These are phyloP conservation scores for Alopecurus myosuroides DNA, from an alignment of 176 grass and related monocot genomes.

Conservation along the genomic window DNA sequence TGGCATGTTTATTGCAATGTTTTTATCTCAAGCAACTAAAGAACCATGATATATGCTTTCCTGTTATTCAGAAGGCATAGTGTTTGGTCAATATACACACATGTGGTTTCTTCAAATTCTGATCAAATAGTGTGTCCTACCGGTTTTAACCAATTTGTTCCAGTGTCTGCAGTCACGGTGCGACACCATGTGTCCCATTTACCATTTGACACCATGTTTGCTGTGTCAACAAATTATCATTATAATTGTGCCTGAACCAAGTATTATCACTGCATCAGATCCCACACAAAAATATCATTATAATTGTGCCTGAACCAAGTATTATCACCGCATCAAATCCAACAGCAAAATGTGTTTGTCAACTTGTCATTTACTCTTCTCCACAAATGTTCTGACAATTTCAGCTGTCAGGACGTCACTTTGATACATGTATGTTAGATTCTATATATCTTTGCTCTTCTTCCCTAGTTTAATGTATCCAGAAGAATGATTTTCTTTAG, in stretches of 20 bases:
- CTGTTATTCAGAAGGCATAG: background rate
- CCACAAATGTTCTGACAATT: background rate
- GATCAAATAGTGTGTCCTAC: background rate
- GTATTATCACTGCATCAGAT: constrained; percentile 7
- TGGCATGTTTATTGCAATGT: background rate
- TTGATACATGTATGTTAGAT: background rate
- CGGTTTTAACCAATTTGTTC: background rate
- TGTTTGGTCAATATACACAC: background rate
- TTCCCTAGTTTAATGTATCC: background rate
- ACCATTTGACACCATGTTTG: background rate
- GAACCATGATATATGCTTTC: background rate
- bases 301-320: constrained; percentile 6
- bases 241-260: background rate
- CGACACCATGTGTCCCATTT: background rate
- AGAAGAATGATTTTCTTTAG: background rate
- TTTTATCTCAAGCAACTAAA: constrained; percentile 13
- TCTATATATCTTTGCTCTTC: background rate
- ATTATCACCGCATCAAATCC: no score
- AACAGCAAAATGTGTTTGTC: background rate
- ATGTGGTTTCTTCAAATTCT: background rate
- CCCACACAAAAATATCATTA: background rate
- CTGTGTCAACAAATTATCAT: background rate
- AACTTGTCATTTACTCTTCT: background rate
- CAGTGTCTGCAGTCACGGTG: background rate
- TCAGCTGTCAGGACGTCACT: background rate